These are phyloP conservation scores for Penicillium cinerascens DNA, from an alignment of 495 filamentous ascomycete genomes.

Conservation along the genomic window DNA sequence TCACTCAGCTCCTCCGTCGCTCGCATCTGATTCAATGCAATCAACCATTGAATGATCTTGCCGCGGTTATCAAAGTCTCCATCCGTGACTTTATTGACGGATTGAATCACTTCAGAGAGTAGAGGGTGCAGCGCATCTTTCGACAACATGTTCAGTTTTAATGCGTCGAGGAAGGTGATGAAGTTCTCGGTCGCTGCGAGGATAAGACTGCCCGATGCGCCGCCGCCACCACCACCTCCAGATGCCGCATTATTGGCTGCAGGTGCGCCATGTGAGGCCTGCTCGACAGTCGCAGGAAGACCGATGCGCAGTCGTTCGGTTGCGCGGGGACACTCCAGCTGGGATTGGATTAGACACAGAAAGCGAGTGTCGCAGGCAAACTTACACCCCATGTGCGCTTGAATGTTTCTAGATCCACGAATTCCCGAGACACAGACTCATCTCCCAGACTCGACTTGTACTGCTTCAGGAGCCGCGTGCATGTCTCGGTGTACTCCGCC, in stretches of 20 bases:
- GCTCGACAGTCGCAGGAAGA: constrained; percentile 66
- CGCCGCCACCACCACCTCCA: constrained; percentile 35
- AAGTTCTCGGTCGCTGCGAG: constrained; percentile 92
- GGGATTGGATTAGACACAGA: constrained; percentile 8
- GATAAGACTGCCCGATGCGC: constrained; percentile 70
- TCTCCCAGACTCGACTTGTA: constrained; percentile 92
- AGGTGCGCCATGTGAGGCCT: constrained; percentile 42
- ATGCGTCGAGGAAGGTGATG: constrained; percentile 94
- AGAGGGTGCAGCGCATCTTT: constrained; percentile 96
- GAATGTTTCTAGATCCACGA: constrained; percentile 89
- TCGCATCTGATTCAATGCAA: constrained; percentile 94
- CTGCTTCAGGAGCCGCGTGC: constrained; percentile 87
- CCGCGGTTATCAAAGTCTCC: constrained; percentile 88
- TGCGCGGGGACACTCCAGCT: constrained; percentile 94
- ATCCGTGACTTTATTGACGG: constrained; percentile 93
- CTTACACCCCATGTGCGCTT: constrained; percentile 87
- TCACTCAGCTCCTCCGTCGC: constrained; percentile 87
- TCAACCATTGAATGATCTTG: constrained; percentile 98
- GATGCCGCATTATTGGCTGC: constrained; percentile 42
- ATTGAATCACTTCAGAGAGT: constrained; percentile 89
- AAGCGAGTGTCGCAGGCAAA: constrained; percentile 6
- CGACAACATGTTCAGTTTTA: constrained; percentile 80
- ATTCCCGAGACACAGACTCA: constrained; percentile 76
- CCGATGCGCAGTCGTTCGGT: constrained; percentile 90
- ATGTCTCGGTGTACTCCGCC: constrained; percentile 91